Evolutionary conservation across 345 rosid genomes (phyloP), one percentile per base, ranked within the genome.

Genomic region (Eucalyptus leucophloia): DNA sequence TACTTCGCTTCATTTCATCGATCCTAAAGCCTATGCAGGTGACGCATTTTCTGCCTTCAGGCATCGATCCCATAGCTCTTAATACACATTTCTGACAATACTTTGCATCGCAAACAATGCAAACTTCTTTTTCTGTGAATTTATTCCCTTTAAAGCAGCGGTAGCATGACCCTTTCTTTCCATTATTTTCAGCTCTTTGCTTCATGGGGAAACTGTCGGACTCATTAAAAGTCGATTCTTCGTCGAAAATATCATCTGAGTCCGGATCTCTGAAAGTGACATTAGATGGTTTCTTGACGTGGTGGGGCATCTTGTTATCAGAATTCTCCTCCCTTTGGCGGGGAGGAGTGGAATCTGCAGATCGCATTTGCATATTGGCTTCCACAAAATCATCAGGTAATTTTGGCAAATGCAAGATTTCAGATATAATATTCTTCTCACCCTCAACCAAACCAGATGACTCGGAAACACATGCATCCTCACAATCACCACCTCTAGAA

Each of bases 31-130:
- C 98, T 88, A 95, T 95, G 92, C 99, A 98, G 87, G 90, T 42
- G 72, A 92, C 86, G 77, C 99, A 97, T 93, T 97, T 98, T 93
- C 99, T 95, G 88, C 99, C 99, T 91, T 98, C 98, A 32, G 97
- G 98, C 96, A 96, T 95, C 19, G 97, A 93, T 54, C 98, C 99
- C 97, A 96, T 98, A 85, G 96, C 96, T 92, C 96, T 94, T 86
- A 96, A 60, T 90, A 96, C 95, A 90, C 99, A 98, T 88, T 89
- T 90, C 28, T 3, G 44, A 89, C 99, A 98, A 90, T 94, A 98
- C 90, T 94, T 98, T 80, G 99, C 96, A 83, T 92, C 92, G 45
- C 99, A 98, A 62, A 97, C 99, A 90, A 98, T 93, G 91, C 99
- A 98, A 24, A 91, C 90, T 92, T 96, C 99, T 91, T 96, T 98